Percentiles rank a stretch among this genome's conserved stretches.
Evolutionary conservation across 768 basidiomycete genomes (phyloP).

Genomic region (Xerocomellus chrysenteron): DNA sequence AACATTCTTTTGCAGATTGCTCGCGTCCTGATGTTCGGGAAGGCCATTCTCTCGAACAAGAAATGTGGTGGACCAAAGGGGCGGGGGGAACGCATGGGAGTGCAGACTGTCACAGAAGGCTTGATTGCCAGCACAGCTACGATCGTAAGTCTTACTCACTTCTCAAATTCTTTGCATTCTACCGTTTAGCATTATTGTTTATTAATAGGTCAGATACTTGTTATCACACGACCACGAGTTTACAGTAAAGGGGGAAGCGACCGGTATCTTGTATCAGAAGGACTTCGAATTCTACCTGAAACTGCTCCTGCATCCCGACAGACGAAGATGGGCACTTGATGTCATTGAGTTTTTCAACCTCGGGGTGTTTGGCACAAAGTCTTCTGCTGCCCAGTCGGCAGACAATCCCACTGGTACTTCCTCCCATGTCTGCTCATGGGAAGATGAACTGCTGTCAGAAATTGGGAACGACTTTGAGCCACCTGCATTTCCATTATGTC

Average conservation of each 20-base stretch:
- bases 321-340: neutral
- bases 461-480: neutral
- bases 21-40: neutral
- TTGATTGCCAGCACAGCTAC: too few species aligned
- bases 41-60: neutral
- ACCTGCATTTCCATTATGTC: too few species aligned
- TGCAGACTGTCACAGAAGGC: too few species aligned
- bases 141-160: too few species aligned
- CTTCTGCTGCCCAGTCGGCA: neutral
- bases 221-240: neutral
- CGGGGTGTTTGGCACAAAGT: neutral
- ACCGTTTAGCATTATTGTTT: too few species aligned
- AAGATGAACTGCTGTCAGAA: neutral
- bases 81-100: neutral
- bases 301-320: neutral
- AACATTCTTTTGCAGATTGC: neutral
- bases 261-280: neutral
- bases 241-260: neutral
- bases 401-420: neutral
- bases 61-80: neutral
- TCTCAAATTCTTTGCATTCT: too few species aligned
- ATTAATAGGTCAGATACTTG: neutral
- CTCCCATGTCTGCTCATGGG: neutral
- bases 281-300: neutral
- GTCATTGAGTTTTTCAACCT: constrained; percentile 1